Base-by-base conservation (phyloP, 176 grass and related monocot species). In the Rhynchospora tenuis region DNA sequence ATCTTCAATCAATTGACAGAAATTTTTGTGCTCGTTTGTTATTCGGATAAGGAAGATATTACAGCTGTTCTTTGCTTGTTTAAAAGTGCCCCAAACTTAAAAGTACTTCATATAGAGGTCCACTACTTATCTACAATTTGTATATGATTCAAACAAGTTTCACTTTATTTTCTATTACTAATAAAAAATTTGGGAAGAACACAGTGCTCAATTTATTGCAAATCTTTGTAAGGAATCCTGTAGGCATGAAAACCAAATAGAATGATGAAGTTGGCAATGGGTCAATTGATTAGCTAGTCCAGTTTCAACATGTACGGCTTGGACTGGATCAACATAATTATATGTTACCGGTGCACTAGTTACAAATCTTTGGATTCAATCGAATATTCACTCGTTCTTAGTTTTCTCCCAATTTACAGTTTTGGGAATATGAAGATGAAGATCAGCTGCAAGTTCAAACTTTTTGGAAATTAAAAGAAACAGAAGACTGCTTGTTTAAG, bases 81-180 rank as follows among this genome's bases (percentile, higher is more conserved):
- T 64, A 85, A 80, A 59, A 82, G 82, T 88, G 83, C 78, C 58
- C 89, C 83, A 17, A 86, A 85, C 83, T 52, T 88, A 31, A 70
- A 38, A 78, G 23, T 17, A 59, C 15, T 90, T 26, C 46, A 59
- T 43, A 69, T 90, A 63, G 9, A 77, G 86, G 89, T 85, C 76
- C 1, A 51, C 48, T 51, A 4, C 5, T 4, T 38, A 38, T 38
- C 7, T 51, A 51, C 48, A 51, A 51, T 51, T 51, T 51, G 11
- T 13, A 1, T 12, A 38, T 4, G 5, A 13, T 12, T 51, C 11
- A 51, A 12, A 1, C 48, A 51, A 51, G 9, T 2, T 4, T 38
- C 33, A 38, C 5, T 38, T 4, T 51, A 51, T 51, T 12, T 51
- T 51, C 33, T 51, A 0, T 51, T 51, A 51, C 11, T 6, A 7